These are phyloP conservation scores for Musa beccarii DNA, from an alignment of 176 grass and related monocot genomes.

Conservation along the genomic window DNA sequence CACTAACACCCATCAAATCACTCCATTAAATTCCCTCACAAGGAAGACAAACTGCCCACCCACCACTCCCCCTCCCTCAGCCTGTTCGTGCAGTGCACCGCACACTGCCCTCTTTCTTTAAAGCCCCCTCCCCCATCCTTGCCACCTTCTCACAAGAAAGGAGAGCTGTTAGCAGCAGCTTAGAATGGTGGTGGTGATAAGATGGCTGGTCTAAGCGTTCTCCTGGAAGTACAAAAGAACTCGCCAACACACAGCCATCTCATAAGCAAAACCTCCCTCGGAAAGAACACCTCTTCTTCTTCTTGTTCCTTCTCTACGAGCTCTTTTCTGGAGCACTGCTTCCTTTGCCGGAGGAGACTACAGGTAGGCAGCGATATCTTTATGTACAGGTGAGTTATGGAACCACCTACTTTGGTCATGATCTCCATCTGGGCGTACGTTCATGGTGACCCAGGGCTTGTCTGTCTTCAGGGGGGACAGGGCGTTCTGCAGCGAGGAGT, in stretches of 20 bases:
- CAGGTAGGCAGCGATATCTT: conserved; percentile 30
- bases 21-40: too few species aligned
- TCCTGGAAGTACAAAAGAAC: conserved; percentile 23
- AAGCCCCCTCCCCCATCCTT: not conserved
- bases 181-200: not conserved
- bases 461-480: conserved; percentile 3
- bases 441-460: not conserved
- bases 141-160: not conserved
- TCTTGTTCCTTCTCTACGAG: not conserved
- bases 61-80: not conserved
- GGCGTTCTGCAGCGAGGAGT: conserved; percentile 7
- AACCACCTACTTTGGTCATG: not conserved
- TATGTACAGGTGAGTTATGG: conserved; percentile 30
- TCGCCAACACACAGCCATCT: not conserved
- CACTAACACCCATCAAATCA: too few species aligned
- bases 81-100: not conserved
- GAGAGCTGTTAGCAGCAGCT: not conserved
- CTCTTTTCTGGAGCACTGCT: conserved; percentile 36
- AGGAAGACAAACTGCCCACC: not conserved
- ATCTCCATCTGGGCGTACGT: too few species aligned
- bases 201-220: conserved; percentile 25
- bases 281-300: conserved; percentile 1
- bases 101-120: not conserved
- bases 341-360: conserved; percentile 27
- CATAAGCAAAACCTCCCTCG: conserved; percentile 24